phyloP scores from a whole-genome alignment of 768 basidiomycete genomes.

The Xanthoconium stramineum region DNA sequence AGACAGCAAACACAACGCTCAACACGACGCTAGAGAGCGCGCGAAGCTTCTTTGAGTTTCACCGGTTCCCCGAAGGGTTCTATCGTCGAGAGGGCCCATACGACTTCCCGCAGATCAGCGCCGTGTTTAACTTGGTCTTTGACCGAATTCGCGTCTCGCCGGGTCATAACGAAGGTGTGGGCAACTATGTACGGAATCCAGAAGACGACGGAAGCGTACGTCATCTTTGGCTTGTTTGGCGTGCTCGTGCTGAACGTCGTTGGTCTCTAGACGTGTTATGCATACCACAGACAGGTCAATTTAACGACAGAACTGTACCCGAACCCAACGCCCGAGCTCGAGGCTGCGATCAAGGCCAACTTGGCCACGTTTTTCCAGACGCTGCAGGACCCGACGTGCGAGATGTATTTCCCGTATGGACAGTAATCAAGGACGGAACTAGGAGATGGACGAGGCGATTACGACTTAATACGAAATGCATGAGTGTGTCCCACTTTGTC shows the following conservation, averaged over 20 bases:
- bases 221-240: background rate
- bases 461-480: background rate
- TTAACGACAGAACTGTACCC: constrained; percentile 21
- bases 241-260: background rate
- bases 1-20: constrained; percentile 17
- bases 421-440: background rate
- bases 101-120: background rate
- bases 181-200: constrained; percentile 13
- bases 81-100: constrained; percentile 19
- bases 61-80: constrained; percentile 20
- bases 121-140: background rate
- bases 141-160: constrained; percentile 5
- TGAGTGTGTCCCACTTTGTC: background rate
- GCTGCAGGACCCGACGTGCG: constrained; percentile 9
- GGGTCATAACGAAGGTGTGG: constrained; percentile 16
- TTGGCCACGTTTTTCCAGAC: constrained; percentile 14
- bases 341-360: constrained; percentile 21
- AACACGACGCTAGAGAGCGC: constrained; percentile 15
- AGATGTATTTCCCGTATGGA: constrained; percentile 17
- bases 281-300: constrained; percentile 20
- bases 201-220: constrained; percentile 7
- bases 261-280: constrained; percentile 14
- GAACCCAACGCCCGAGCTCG: constrained; percentile 18
- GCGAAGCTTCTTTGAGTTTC: constrained; percentile 16
- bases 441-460: background rate